Evolutionary conservation across 352 stramenopile genomes (phyloP).

Genomic region (Pythium sukuiense): DNA sequence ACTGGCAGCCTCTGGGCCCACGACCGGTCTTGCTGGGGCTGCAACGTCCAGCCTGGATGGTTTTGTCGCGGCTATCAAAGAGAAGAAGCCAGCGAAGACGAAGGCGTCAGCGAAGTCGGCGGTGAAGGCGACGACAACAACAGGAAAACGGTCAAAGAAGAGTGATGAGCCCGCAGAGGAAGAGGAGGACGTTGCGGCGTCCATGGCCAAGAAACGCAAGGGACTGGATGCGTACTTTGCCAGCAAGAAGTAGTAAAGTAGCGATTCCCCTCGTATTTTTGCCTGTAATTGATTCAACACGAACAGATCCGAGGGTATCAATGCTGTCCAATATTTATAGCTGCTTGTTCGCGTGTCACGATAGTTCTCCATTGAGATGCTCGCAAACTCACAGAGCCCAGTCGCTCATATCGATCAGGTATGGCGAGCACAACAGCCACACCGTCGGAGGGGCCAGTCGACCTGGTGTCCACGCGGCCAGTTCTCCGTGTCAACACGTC

Average conservation of each 20-base stretch:
- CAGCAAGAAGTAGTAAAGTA: slow-evolving; percentile 22
- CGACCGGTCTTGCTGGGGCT: slow-evolving; percentile 20
- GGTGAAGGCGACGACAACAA: slow-evolving; percentile 5
- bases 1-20: slow-evolving; percentile 7
- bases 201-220: slow-evolving; percentile 33
- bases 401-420: neutral
- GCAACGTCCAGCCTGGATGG: neutral
- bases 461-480: neutral
- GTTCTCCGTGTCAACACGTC: slow-evolving; percentile 17
- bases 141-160: slow-evolving; percentile 5
- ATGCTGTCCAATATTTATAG: slow-evolving; percentile 1
- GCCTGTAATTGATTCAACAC: neutral
- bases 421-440: neutral
- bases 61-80: neutral
- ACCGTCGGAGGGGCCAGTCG: neutral
- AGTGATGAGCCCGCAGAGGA: neutral
- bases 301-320: too few relatives aligned
- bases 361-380: neutral
- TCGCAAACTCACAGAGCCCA: neutral
- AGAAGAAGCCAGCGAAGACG: neutral
- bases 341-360: neutral
- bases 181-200: slow-evolving; percentile 12
- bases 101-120: neutral
- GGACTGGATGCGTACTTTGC: slow-evolving; percentile 26
- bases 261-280: neutral